These are phyloP conservation scores for Cercospora berteroae DNA, from an alignment of 2,329 filamentous ascomycete genomes.

Conservation along the genomic window DNA sequence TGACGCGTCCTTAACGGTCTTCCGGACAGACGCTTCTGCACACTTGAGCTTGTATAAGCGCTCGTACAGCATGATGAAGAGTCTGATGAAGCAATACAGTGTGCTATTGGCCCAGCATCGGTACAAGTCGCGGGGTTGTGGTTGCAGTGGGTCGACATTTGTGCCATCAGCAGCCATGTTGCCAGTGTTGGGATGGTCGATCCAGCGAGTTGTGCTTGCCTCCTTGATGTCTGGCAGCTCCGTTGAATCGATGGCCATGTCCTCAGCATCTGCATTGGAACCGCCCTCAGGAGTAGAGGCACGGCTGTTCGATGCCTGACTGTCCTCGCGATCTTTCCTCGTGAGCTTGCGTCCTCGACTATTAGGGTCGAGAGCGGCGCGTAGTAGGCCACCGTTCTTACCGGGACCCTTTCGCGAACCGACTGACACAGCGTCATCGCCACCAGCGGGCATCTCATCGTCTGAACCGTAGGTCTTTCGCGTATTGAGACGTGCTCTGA, in stretches of 20 bases:
- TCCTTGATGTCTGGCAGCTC: constrained; percentile 48
- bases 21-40: constrained; percentile 68
- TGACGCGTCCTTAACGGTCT: constrained; percentile 71
- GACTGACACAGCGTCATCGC: constrained; percentile 68
- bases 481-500: constrained; percentile 53
- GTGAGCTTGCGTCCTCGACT: constrained; percentile 70
- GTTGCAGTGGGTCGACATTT: constrained; percentile 71
- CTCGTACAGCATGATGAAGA: constrained; percentile 87
- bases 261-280: constrained; percentile 78
- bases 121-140: constrained; percentile 76
- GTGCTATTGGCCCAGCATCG: constrained; percentile 90
- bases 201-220: constrained; percentile 64
- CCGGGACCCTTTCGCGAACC: constrained; percentile 56
- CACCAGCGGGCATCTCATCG: constrained; percentile 62
- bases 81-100: constrained; percentile 90
- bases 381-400: constrained; percentile 66
- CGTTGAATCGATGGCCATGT: constrained; percentile 54
- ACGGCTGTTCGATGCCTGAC: constrained; percentile 73
- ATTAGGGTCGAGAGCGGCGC: constrained; percentile 80
- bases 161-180: constrained; percentile 57
- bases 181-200: constrained; percentile 56
- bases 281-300: constrained; percentile 82
- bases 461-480: constrained; percentile 63
- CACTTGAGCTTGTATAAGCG: constrained; percentile 81
- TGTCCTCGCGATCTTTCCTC: constrained; percentile 74